phyloP scores from a whole-genome alignment of 768 basidiomycete species.

The Termitomyces sp. region DNA sequence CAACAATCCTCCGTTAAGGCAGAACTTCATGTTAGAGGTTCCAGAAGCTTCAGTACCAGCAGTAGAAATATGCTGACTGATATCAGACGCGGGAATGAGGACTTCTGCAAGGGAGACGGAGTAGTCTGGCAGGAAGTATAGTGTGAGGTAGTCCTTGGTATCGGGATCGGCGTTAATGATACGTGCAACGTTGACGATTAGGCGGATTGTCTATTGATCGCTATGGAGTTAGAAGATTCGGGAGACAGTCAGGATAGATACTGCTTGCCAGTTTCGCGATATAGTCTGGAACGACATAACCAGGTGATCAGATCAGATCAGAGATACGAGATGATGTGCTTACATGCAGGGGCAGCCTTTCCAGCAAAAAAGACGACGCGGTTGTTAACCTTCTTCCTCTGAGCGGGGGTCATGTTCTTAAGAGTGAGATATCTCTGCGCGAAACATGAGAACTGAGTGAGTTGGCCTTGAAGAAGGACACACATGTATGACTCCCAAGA shows the following conservation, averaged over 20 bases:
- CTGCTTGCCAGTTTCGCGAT: conserved; percentile 76
- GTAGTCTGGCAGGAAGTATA: conserved; percentile 97
- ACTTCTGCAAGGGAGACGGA: conserved; percentile 80
- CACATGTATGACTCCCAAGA: conserved; percentile 84
- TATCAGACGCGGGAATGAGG: conserved; percentile 88
- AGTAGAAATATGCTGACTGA: conserved; percentile 95
- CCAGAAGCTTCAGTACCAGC: conserved; percentile 91
- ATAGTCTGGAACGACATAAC: conserved; percentile 47
- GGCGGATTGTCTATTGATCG: conserved; percentile 65
- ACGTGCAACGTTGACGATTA: conserved; percentile 87
- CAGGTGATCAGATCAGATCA: conserved; percentile 4
- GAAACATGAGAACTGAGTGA: neutral
- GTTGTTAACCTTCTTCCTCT: conserved; percentile 80
- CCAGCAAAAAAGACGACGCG: conserved; percentile 96
- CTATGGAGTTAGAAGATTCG: neutral
- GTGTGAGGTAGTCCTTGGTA: conserved; percentile 76
- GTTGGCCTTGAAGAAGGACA: conserved; percentile 13
- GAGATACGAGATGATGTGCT: conserved; percentile 18
- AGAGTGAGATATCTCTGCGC: conserved; percentile 71
- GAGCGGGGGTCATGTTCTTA: conserved; percentile 71
- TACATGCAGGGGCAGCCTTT: conserved; percentile 92
- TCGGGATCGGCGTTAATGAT: conserved; percentile 83
- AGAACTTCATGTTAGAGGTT: conserved; percentile 87
- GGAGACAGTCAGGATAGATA: neutral
- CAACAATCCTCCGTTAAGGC: conserved; percentile 84